Conservation (phyloP, 805 yeast genomes). For the Candida ipomoeae region DNA sequence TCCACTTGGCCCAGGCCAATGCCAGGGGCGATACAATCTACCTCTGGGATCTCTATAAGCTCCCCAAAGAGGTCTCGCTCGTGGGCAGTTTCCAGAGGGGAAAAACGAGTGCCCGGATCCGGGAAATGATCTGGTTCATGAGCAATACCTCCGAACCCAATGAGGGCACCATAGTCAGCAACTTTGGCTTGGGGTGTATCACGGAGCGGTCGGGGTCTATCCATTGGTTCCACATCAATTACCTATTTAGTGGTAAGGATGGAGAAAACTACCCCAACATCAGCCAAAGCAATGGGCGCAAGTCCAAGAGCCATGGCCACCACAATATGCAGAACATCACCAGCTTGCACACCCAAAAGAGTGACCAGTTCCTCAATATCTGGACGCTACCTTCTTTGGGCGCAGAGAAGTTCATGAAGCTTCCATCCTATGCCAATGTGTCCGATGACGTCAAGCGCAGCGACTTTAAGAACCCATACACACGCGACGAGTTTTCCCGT, state of each 20-base stretch:
- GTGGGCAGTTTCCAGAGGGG: constrained; percentile 61
- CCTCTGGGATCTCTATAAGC: constrained; percentile 58
- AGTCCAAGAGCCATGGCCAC: neutral
- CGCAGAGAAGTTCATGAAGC: constrained; percentile 25
- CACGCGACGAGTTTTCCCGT: neutral
- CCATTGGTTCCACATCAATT: constrained; percentile 55
- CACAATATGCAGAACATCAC: too few relatives aligned
- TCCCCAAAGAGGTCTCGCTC: constrained; percentile 47
- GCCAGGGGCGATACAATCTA: constrained; percentile 59
- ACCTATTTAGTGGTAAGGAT: constrained; percentile 29
- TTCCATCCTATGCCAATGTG: constrained; percentile 20
- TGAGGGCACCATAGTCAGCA: constrained; percentile 20
- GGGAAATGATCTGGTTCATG: constrained; percentile 50
- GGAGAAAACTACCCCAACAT: constrained; percentile 29
- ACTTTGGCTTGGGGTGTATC: constrained; percentile 47
- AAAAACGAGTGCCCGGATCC: constrained; percentile 53
- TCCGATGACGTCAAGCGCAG: constrained; percentile 2
- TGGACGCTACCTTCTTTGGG: constrained; percentile 46
- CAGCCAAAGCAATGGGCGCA: constrained; percentile 7
- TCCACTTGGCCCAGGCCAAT: constrained; percentile 50
- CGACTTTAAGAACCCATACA: neutral
- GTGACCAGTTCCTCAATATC: constrained; percentile 27
- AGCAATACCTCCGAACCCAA: constrained; percentile 23
- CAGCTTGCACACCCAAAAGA: neutral
- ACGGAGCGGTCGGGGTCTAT: constrained; percentile 55